Percentiles rank a stretch among this genome's conserved stretches.
phyloP scores from a whole-genome alignment of 2,329 filamentous ascomycete species.

The Chaetomiaceae sp. region DNA sequence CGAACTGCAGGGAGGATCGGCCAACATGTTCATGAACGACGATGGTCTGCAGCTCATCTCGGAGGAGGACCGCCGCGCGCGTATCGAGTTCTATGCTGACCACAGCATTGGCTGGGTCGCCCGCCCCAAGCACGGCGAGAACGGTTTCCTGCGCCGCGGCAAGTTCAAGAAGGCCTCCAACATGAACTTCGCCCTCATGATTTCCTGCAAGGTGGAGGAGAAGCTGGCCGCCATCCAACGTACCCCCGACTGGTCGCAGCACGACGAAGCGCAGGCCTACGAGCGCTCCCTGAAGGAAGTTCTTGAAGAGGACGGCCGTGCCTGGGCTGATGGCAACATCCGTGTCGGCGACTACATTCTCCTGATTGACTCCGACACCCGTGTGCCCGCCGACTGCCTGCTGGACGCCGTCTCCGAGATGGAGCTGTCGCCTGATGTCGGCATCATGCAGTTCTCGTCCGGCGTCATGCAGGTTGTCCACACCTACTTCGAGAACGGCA shows the following conservation, averaged over 20 bases:
- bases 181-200: conserved; percentile 67
- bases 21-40: conserved; percentile 73
- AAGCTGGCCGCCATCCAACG: conserved; percentile 57
- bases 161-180: conserved; percentile 70
- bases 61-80: conserved; percentile 57
- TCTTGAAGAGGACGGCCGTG: conserved; percentile 62
- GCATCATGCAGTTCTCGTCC: conserved; percentile 72
- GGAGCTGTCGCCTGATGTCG: conserved; percentile 74
- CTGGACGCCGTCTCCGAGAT: conserved; percentile 77
- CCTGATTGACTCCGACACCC: conserved; percentile 74
- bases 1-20: conserved; percentile 71
- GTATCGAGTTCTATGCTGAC: conserved; percentile 65
- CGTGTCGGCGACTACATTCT: conserved; percentile 80
- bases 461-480: conserved; percentile 75
- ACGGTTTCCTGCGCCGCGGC: conserved; percentile 58
- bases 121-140: conserved; percentile 58
- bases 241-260: conserved; percentile 59
- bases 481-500: conserved; percentile 68
- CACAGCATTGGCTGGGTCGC: conserved; percentile 68
- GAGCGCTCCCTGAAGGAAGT: conserved; percentile 61
- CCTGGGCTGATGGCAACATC: conserved; percentile 81
- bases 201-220: conserved; percentile 67
- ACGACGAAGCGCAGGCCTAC: conserved; percentile 64
- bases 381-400: conserved; percentile 71
- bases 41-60: conserved; percentile 66